Percentiles rank a stretch among this genome's conserved stretches.
Evolutionary conservation across 331 rosid species (phyloP).

Genomic region (Acacia pycnantha): DNA sequence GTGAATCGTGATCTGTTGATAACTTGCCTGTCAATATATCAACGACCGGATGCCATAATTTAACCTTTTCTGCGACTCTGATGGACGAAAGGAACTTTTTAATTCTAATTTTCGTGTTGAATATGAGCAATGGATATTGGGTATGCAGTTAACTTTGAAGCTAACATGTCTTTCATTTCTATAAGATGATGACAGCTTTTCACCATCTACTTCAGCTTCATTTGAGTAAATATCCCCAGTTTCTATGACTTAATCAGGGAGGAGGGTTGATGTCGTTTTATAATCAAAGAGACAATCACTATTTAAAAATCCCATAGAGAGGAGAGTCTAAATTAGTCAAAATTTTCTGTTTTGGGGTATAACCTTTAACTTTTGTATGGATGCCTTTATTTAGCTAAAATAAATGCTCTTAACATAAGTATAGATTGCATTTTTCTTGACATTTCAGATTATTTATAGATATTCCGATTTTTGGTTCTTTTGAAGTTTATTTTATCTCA

Average conservation of each 20-base stretch:
- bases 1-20: not conserved
- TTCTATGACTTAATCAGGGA: not conserved
- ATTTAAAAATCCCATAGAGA: not conserved
- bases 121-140: not conserved
- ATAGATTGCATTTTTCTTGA: not conserved
- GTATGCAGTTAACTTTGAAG: not conserved
- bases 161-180: not conserved
- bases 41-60: not conserved
- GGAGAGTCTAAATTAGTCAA: not conserved
- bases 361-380: not conserved
- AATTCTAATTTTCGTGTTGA: not conserved
- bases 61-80: not conserved
- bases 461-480: not conserved
- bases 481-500: not conserved
- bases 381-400: not conserved
- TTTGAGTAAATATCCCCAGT: not conserved
- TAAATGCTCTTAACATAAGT: not conserved
- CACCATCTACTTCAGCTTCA: not conserved
- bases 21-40: not conserved
- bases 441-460: not conserved
- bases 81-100: not conserved
- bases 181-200: conserved; percentile 3
- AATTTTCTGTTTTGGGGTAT: not conserved
- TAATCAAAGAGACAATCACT: not conserved
- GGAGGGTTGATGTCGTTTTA: not conserved